These are phyloP conservation scores for Phytophthora parvispora DNA, from an alignment of 352 stramenopile genomes.

Conservation along the genomic window DNA sequence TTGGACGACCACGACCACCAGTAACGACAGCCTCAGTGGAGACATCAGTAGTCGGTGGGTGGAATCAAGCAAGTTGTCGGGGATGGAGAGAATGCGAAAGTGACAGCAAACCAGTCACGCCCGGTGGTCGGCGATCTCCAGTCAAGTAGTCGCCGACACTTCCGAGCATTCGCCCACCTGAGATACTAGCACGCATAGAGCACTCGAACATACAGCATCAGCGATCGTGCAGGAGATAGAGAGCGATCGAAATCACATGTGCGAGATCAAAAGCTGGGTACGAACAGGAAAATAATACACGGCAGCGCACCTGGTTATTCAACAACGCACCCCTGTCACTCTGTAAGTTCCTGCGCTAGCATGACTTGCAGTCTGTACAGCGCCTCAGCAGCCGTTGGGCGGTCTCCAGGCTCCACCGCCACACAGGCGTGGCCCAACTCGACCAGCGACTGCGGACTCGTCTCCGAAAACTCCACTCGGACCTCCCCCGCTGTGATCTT, in stretches of 20 bases:
- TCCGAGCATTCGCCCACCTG: not conserved
- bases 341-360: not conserved
- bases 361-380: slow-evolving; percentile 7
- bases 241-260: not conserved
- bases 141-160: not conserved
- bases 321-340: not conserved
- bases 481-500: slow-evolving; percentile 21
- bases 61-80: too few species aligned
- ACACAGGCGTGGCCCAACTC: slow-evolving; percentile 20
- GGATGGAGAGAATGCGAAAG: not conserved
- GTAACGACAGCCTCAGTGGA: not conserved
- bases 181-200: not conserved
- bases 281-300: not conserved
- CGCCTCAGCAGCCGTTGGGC: slow-evolving; percentile 25
- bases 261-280: not conserved
- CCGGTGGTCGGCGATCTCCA: not conserved
- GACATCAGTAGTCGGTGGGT: not conserved
- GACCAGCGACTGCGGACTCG: slow-evolving; percentile 14
- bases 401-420: slow-evolving; percentile 3
- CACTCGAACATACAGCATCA: not conserved
- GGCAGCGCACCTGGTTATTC: not conserved
- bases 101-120: not conserved
- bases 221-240: not conserved
- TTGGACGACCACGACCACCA: not conserved
- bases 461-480: slow-evolving; percentile 17